Evolutionary conservation across 2,329 filamentous ascomycete genomes (phyloP), one percentile per base, ranked within the genome.

Genomic region (Aspergillus calidoustus): DNA sequence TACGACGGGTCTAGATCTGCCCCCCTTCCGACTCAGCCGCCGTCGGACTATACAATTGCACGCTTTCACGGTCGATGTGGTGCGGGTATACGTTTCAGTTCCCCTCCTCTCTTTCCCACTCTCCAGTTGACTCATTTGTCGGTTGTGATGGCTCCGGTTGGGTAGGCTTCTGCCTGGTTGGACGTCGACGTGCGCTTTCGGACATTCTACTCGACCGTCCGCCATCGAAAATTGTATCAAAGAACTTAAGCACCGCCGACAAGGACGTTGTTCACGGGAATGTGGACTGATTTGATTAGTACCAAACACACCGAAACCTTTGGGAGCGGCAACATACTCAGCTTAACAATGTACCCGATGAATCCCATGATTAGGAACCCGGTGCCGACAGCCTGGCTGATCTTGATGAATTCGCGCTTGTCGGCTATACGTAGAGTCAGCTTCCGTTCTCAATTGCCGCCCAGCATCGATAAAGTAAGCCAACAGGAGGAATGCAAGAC

Each of bases 291-390:
- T 43, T 11, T 25, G 19, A 54, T 72, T 64, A 73, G 68, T 49
- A 46, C 23, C n/a, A 15, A 34, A 13, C 28, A 47, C 34, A 17
- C 22, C 23, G 19, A 28, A 34, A 15, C 3, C 28, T 23, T 7
- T 7, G 13, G 8, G 15, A 11, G 11, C 25, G 19, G 49, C 19
- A 25, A 77, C 82, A 66, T 71, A 86, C 84, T 86, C 74, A 87
- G 75, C 78, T 87, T 86, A 66, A 87, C 83, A 59, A 87, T 80
- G 74, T 86, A 87, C 63, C 84, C 84, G 68, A 86, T 86, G 54
- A 83, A 74, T 13, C 65, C 76, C 84, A 87, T 87, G 64, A 87
- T 83, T 58, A 87, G 72, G 74, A 87, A 87, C 3, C 84, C 84
- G 72, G 86, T 83, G 66, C 84, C 84, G 55, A 86, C 84, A 57